These are phyloP conservation scores for Juncus effusus DNA, from an alignment of 176 grass and related monocot genomes.

Conservation along the genomic window DNA sequence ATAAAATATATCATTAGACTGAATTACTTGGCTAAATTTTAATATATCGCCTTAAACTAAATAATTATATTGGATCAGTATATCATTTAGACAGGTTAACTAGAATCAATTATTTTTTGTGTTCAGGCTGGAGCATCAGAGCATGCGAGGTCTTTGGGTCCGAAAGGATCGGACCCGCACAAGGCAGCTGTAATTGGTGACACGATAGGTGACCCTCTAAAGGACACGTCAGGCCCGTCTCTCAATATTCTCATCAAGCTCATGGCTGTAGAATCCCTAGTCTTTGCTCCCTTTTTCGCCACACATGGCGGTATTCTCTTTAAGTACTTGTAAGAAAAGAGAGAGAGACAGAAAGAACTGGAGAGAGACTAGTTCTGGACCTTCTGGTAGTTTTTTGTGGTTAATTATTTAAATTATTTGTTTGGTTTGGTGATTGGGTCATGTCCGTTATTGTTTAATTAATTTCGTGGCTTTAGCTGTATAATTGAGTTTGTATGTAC, in stretches of 20 bases:
- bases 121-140: constrained; percentile 65
- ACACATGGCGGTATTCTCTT: constrained; percentile 70
- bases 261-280: constrained; percentile 77
- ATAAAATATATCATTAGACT: too few relatives aligned
- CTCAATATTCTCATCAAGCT: constrained; percentile 98
- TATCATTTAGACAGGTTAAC: too few relatives aligned
- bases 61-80: not conserved
- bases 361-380: too few relatives aligned
- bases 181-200: constrained; percentile 83
- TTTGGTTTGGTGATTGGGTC: too few relatives aligned
- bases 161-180: constrained; percentile 84
- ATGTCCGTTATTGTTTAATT: too few relatives aligned
- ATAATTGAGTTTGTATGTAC: too few relatives aligned
- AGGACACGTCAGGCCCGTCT: constrained; percentile 78
- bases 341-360: not conserved
- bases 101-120: not conserved
- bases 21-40: not conserved
- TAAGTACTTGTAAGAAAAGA: constrained; percentile 45
- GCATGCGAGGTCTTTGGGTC: constrained; percentile 55
- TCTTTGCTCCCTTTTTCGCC: constrained; percentile 81
- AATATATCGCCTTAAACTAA: not conserved
- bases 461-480: too few relatives aligned
- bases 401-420: too few relatives aligned
- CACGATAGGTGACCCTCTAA: constrained; percentile 88
- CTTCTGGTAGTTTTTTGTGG: too few relatives aligned